A percentile compares a stretch with the other conserved stretches of the same genome.
Conservation (phyloP, 345 rosid species). For the Heritiera littoralis region DNA sequence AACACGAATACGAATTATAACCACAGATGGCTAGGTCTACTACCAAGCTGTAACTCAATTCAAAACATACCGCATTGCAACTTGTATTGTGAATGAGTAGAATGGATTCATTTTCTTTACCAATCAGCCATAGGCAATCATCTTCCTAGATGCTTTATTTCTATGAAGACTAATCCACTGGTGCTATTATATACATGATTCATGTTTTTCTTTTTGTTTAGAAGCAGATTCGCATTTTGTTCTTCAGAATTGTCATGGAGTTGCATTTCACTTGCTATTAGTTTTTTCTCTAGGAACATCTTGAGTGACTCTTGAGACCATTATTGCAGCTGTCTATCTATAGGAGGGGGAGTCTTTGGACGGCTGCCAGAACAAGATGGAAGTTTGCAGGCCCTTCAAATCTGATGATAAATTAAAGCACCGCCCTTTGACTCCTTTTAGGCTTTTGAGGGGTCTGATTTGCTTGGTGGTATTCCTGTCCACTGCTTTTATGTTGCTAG, state of each 20-base stretch:
- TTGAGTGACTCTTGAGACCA: constrained; percentile 8
- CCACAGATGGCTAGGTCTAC: too few species aligned
- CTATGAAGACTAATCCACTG: neutral
- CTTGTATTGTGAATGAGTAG: neutral
- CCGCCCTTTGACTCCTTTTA: constrained; percentile 54
- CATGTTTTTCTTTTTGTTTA: neutral
- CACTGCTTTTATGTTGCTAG: constrained; percentile 62
- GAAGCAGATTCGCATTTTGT: neutral
- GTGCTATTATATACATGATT: neutral
- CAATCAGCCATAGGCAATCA: neutral
- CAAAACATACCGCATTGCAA: neutral
- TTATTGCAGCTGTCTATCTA: neutral
- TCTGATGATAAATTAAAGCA: constrained; percentile 44
- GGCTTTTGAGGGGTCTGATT: constrained; percentile 60
- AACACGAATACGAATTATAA: too few species aligned
- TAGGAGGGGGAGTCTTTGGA: neutral
- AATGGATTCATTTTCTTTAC: neutral
- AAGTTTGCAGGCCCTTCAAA: constrained; percentile 34
- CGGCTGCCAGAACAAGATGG: constrained; percentile 20
- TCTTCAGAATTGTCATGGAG: neutral
- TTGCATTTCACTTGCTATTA: neutral
- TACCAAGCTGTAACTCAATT: neutral
- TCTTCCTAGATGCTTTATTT: neutral
- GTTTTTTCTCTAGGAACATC: constrained; percentile 3
- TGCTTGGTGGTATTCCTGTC: constrained; percentile 63